Evolutionary conservation across 1,139 yeast genomes (phyloP), one percentile per base, ranked within the genome.

Genomic region (Magnusiomyces tetraspermus): DNA sequence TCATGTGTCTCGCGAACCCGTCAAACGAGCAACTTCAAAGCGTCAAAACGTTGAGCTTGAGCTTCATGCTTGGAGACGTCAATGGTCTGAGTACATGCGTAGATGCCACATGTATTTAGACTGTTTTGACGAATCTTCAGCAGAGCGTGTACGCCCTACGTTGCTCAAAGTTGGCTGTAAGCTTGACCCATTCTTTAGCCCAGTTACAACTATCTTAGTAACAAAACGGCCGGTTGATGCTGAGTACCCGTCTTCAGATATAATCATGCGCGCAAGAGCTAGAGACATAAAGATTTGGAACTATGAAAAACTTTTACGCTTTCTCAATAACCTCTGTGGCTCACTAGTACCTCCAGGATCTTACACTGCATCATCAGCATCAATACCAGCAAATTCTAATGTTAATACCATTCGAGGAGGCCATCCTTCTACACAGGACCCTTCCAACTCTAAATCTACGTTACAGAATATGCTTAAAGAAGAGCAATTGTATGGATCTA

Each of bases 401-500:
- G 24, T 15, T 13, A 40, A 21, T 23, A 23, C 45, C 30, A 23
- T 30, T 23, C 43, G 5, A 40, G 17, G 13, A 41, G 30, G 38
- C 10, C 19, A 19, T 22, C 11, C 28, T 11, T 15, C 28, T 5
- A 13, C 45, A 41, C 13, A 30, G 30, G 30, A 22, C 21, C 13
- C 26, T 23, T 23, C 13, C 6, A n/a, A 41, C 15, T 30, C 21
- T 15, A 41, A 41, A 41, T 23, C 28, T 15, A 26, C 28, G 53
- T 15, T 62, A 54, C 81, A 84, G 46, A 79, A 82, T 54, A 73
- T 92, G 59, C 76, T 90, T 60, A 81, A 81, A 58, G 90, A 87
- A 63, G 98, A 94, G 65, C 86, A 87, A 63, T 72, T 87, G 23
- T 80, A 81, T 65, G 96, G 96, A 10, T 85, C 96, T 1, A 79